Evolutionary conservation across 2,329 filamentous ascomycete genomes (phyloP), one percentile per base, ranked within the genome.

Genomic region (Talaromyces albobiverticillius): DNA sequence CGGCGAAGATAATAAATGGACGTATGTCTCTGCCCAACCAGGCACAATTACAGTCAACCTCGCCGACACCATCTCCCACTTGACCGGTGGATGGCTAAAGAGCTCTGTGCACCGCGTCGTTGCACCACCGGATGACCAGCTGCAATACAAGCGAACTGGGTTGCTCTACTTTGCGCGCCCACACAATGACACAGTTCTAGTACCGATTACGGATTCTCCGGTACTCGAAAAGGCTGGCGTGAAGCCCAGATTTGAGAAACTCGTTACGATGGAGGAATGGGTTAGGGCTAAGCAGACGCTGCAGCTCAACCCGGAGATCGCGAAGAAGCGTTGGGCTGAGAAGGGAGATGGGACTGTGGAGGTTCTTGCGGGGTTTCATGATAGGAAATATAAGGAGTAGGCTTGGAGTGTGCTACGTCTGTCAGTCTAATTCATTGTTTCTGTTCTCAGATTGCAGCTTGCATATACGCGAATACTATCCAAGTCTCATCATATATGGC

Each of bases 21-120:
- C 76, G 25, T 81, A 73, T 67, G 78, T 79, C 0, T 72, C 71
- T 20, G 75, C 78, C 1, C 71, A 79, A 2, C 71, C 78, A 3
- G 78, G 76, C 0, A 80, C 76, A 0, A 72, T 81, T 8, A 80
- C 78, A 0, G 77, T 81, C 41, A 82, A 81, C 49, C 74, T 78
- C 0, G 76, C 75, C 4, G 79, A 82, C 58, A 72, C 78, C 0
- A 60, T 81, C 40, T 76, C 74, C 1, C 76, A 76, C 23, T 60
- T 81, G 14, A 81, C 79, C 0, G 78, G 77, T 2, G 77, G 77
- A 0, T 76, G 76, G 48, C 67, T 81, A 38, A 79, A 80, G 63
- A 76, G 71, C 4, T 77, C 72, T 6, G 68, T 79, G n/a, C 78
- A 81, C 54, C 73, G 78, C 1, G 79, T 82, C 0, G 70, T 76